A percentile compares a stretch with the other conserved stretches of the same genome.
Conservation (phyloP, 495 filamentous ascomycete genomes). For the Trichoderma parareesei region DNA sequence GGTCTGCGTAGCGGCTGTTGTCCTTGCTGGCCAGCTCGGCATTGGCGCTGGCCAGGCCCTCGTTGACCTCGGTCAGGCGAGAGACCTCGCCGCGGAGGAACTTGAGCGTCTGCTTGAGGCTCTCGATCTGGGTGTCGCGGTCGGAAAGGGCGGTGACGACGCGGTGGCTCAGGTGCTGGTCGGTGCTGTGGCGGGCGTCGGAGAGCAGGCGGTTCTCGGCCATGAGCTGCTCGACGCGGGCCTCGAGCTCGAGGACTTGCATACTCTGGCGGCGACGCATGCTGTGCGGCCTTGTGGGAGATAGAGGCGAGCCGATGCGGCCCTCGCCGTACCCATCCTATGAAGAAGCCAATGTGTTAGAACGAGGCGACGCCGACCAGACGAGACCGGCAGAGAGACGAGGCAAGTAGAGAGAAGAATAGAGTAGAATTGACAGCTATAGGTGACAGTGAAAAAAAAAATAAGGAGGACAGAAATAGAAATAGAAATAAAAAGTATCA, state of each 20-base stretch:
- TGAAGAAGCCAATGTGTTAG: constrained; percentile 16
- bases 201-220: constrained; percentile 72
- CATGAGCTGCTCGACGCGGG: constrained; percentile 66
- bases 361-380: constrained; percentile 9
- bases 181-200: constrained; percentile 61
- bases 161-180: constrained; percentile 38
- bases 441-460: constrained; percentile 1
- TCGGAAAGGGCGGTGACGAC: constrained; percentile 46
- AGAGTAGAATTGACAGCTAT: background rate
- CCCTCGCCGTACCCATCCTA: constrained; percentile 95
- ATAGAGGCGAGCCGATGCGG: constrained; percentile 75
- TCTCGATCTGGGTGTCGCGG: constrained; percentile 71
- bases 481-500: background rate
- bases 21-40: constrained; percentile 57
- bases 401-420: constrained; percentile 10
- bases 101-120: constrained; percentile 65
- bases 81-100: constrained; percentile 71
- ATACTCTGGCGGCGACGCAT: constrained; percentile 92
- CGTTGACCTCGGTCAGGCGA: constrained; percentile 66
- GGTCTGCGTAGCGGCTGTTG: constrained; percentile 49
- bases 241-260: constrained; percentile 80
- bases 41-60: constrained; percentile 63
- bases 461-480: background rate
- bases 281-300: constrained; percentile 91
- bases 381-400: constrained; percentile 12